phyloP scores from a whole-genome alignment of 805 yeast genomes.

The Myxozyma mucilagina region DNA sequence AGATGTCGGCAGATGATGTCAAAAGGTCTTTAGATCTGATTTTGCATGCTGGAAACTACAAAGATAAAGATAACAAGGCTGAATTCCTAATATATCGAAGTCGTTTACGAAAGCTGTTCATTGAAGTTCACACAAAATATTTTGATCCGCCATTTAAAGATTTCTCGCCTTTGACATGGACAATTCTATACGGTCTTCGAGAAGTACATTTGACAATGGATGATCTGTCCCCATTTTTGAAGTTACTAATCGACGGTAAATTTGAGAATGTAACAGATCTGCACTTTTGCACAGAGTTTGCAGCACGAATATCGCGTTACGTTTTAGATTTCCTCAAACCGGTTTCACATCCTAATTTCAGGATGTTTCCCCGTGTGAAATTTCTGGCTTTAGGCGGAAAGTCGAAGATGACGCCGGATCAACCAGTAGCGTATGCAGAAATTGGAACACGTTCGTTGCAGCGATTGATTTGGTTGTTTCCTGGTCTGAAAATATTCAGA shows the following conservation, averaged over 20 bases:
- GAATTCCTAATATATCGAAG: background rate
- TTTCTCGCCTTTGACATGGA: conserved; percentile 3
- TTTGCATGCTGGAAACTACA: background rate
- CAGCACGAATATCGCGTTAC: background rate
- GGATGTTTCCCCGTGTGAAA: conserved; percentile 3
- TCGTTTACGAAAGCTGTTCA: background rate
- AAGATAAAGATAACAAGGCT: background rate
- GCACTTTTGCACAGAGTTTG: background rate
- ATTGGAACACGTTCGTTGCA: conserved; percentile 2
- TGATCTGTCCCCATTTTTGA: conserved; percentile 2
- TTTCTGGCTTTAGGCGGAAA: background rate
- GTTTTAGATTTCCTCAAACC: background rate
- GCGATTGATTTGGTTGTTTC: conserved; percentile 7
- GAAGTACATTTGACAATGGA: conserved; percentile 8
- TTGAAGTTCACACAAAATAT: conserved; percentile 3
- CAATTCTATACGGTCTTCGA: conserved; percentile 1
- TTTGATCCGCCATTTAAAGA: background rate
- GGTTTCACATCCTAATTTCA: background rate
- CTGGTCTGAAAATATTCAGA: background rate
- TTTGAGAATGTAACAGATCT: background rate
- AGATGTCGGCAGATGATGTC: background rate
- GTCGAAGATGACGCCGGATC: background rate
- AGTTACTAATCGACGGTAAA: background rate
- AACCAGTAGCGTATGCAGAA: conserved; percentile 3
- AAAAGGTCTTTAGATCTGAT: background rate